phyloP scores from a whole-genome alignment of 1,284 basidiomycete genomes.

The Leccinum fallax region DNA sequence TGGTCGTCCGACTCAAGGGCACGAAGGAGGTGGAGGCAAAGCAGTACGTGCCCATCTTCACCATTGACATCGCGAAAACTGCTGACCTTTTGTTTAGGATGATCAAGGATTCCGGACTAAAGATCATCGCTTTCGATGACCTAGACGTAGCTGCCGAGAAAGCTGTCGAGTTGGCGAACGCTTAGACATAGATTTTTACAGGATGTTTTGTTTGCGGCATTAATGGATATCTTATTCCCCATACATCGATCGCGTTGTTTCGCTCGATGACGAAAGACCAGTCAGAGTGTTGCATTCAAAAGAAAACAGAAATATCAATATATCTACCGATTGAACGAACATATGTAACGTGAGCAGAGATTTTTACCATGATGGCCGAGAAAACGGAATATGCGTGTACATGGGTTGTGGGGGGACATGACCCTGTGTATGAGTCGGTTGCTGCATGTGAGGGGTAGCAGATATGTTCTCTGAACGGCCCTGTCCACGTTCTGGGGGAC shows the following conservation, averaged over 20 bases:
- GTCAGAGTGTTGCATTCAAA: slow-evolving; percentile 35
- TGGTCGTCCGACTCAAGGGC: slow-evolving; percentile 95
- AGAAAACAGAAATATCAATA: slow-evolving; percentile 34
- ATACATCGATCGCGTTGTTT: slow-evolving; percentile 1
- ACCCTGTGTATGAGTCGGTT: slow-evolving; percentile 29
- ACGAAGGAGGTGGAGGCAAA: slow-evolving; percentile 97
- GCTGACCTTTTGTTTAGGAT: slow-evolving; percentile 54
- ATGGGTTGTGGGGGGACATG: slow-evolving; percentile 35
- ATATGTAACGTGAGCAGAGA: slow-evolving; percentile 25
- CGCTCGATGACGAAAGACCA: slow-evolving; percentile 22
- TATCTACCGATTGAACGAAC: slow-evolving; percentile 29
- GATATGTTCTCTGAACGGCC: slow-evolving; percentile 32
- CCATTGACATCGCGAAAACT: not conserved
- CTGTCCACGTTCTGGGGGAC: slow-evolving; percentile 31
- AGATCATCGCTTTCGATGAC: slow-evolving; percentile 89
- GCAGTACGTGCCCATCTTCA: slow-evolving; percentile 56
- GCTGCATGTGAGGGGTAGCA: slow-evolving; percentile 29
- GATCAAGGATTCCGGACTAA: slow-evolving; percentile 90
- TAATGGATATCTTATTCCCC: slow-evolving; percentile 16
- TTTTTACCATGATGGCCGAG: slow-evolving; percentile 45
- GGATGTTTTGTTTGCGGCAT: slow-evolving; percentile 21
- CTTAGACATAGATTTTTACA: slow-evolving; percentile 28
- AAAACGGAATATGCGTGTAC: slow-evolving; percentile 37
- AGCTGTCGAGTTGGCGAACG: slow-evolving; percentile 73
- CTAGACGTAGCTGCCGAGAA: slow-evolving; percentile 85